Evolutionary conservation across 768 basidiomycete genomes (phyloP).

Genomic region (Lactarius akahatsu): DNA sequence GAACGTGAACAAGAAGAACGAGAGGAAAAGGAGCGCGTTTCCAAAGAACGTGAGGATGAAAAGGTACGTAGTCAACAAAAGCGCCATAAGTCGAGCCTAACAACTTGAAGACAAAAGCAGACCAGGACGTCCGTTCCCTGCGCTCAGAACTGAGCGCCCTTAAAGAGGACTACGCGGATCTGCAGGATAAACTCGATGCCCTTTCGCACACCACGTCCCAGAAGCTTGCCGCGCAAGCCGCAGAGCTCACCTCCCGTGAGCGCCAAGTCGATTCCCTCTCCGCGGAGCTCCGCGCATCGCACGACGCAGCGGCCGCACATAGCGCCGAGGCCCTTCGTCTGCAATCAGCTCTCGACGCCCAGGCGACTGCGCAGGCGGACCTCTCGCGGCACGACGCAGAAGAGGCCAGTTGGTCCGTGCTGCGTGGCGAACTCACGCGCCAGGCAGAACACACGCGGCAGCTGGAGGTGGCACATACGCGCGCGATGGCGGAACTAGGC

Average conservation of each 20-base stretch:
- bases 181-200: slow-evolving; percentile 53
- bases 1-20: slow-evolving; percentile 68
- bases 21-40: slow-evolving; percentile 63
- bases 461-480: no score
- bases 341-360: slow-evolving; percentile 45
- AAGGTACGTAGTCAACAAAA: slow-evolving; percentile 47
- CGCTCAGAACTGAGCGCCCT: slow-evolving; percentile 46
- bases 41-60: slow-evolving; percentile 51
- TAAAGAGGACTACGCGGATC: slow-evolving; percentile 58
- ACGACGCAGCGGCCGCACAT: slow-evolving; percentile 44
- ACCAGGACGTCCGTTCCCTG: slow-evolving; percentile 52
- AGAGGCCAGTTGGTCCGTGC: slow-evolving; percentile 38
- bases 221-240: slow-evolving; percentile 49
- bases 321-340: slow-evolving; percentile 44
- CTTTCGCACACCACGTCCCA: slow-evolving; percentile 51
- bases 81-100: not conserved
- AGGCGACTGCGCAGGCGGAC: no score
- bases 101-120: slow-evolving; percentile 44
- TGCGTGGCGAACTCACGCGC: no score
- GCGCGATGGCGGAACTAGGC: no score
- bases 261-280: slow-evolving; percentile 49
- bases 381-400: no score
- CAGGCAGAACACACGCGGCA: no score
- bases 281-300: slow-evolving; percentile 45
- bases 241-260: slow-evolving; percentile 49